A percentile compares a stretch with the other conserved stretches of the same genome.
Conservation (phyloP, 306 rosid genomes). For the Sicyos baderoa region DNA sequence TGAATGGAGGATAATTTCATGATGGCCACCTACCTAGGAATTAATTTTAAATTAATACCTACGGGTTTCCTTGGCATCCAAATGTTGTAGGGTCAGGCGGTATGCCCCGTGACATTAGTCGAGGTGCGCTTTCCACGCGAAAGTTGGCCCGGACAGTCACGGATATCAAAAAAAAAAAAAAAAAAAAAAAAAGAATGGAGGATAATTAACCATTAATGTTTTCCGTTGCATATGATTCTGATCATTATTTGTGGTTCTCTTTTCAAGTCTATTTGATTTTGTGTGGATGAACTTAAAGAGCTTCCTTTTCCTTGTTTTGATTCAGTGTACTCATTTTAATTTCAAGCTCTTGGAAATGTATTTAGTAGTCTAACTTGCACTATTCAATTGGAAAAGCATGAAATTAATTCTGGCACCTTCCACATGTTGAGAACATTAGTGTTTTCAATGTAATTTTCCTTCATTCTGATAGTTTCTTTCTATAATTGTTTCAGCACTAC, state of each 20-base stretch:
- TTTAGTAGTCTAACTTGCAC: not conserved
- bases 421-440: not conserved
- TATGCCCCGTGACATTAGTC: no score
- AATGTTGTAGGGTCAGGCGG: no score
- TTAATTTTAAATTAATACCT: no score
- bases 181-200: no score
- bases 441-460: not conserved
- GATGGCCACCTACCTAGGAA: no score
- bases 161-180: no score
- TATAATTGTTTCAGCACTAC: conserved; percentile 45
- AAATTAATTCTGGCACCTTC: not conserved
- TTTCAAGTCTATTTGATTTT: not conserved
- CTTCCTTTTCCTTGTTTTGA: not conserved
- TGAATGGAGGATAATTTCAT: not conserved
- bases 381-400: not conserved
- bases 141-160: no score
- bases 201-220: not conserved
- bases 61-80: no score
- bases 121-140: no score
- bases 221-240: not conserved
- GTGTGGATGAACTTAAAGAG: not conserved
- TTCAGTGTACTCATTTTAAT: not conserved
- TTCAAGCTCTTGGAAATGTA: not conserved
- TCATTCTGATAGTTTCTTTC: not conserved
- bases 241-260: not conserved